Evolutionary conservation across 352 stramenopile genomes (phyloP), one percentile per base, ranked within the genome.

Genomic region (Phytophthora crassamura): DNA sequence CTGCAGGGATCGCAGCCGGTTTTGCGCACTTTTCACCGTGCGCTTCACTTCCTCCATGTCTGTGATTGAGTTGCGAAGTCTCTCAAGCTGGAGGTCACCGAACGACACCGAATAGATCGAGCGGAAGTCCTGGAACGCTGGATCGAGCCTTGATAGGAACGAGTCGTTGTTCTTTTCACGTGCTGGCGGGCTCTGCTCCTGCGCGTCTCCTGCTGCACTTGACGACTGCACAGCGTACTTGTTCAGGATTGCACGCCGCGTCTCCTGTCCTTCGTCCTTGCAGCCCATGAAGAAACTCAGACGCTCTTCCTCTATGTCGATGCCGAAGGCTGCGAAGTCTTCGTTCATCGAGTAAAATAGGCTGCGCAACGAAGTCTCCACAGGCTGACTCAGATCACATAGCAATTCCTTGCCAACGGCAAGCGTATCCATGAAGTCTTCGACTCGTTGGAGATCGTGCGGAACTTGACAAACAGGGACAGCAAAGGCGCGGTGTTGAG

Each of bases 281-380:
- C 83, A 73, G 2, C 84, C 84, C 9, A 94, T 56, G 20, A 91
- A 89, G 48, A 94, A 94, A 46, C 81, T 89, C 20, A 90, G 61
- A 0, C 74, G 81, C 36, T 93, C 81, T 5, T 74, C 59, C 35
- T 73, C 63, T 1, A 77, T 87, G 41, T 94, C 84, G 51, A 94
- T 91, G 25, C 82, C 86, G 60, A 90, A 93, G n/a, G 77, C 75
- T 46, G 59, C 63, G 50, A 94, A 87, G 15, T 90, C 77, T 20
- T 86, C 72, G 16, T 87, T 80, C 62, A 85, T 81, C 10, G 81
- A 82, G n/a, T 78, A 82, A 40, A 94, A 64, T 28, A 92, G 62
- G 30, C 70, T 73, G 12, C 75, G 70, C 28, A 93, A 57, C 5
- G 64, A 73, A 9, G 6, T 54, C 28, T 88, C 71, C 15, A 89